Evolutionary conservation across 371 early-diverging fungal genomes (phyloP).

Genomic region (Mortierella sp.): DNA sequence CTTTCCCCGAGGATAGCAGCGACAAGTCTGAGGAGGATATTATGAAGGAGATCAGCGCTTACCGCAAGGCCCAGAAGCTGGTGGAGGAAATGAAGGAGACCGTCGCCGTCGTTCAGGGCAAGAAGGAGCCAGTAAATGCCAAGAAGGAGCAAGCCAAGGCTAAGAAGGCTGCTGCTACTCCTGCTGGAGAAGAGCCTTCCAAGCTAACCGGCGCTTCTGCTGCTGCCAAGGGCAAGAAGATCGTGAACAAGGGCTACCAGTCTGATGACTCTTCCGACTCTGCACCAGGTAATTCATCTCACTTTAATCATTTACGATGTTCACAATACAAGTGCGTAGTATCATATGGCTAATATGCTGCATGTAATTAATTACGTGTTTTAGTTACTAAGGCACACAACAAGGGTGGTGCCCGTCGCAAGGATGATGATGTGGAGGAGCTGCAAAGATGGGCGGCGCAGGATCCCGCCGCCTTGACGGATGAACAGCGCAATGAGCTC

Average conservation of each 20-base stretch:
- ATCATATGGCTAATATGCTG: not conserved
- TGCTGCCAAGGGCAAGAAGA: slow-evolving; percentile 16
- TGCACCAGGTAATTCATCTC: not conserved
- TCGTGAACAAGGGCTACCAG: not conserved
- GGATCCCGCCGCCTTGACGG: not conserved
- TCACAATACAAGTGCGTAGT: not conserved
- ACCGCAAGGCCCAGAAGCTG: slow-evolving; percentile 11
- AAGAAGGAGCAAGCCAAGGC: not conserved
- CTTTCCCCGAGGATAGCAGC: not conserved
- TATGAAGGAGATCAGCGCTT: slow-evolving; percentile 11
- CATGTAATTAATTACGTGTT: not conserved
- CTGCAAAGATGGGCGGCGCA: not conserved
- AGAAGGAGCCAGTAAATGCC: not conserved
- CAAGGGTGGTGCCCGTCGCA: not conserved
- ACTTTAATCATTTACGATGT: not conserved
- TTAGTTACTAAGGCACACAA: not conserved
- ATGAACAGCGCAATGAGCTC: not conserved
- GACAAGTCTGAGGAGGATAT: slow-evolving; percentile 10
- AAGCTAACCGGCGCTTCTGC: not conserved
- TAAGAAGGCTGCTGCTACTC: not conserved
- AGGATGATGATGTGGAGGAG: not conserved
- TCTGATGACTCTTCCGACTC: slow-evolving; percentile 1
- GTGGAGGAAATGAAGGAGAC: not conserved
- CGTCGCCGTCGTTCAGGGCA: not conserved
- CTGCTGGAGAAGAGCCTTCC: not conserved